Evolutionary conservation across 2,329 filamentous ascomycete genomes (phyloP).

Genomic region (Aureobasidium mangrovei): DNA sequence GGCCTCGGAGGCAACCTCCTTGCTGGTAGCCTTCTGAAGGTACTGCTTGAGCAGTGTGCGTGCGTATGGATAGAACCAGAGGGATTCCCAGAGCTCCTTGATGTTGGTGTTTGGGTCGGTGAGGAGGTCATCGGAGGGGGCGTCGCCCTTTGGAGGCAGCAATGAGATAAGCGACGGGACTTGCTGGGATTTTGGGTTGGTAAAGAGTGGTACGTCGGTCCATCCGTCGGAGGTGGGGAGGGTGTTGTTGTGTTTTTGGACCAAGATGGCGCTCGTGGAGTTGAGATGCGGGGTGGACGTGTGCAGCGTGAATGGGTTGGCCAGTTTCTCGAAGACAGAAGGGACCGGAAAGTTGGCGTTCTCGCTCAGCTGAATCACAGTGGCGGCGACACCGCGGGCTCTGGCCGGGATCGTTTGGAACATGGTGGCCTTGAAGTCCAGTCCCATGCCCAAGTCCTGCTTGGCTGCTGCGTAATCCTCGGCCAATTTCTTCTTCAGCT

Average conservation of each 20-base stretch:
- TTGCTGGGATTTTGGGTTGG: slow-evolving; percentile 4
- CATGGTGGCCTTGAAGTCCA: slow-evolving; percentile 6
- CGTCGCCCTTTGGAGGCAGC: neutral
- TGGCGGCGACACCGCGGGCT: neutral
- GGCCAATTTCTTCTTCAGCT: slow-evolving; percentile 2
- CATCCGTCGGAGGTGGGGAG: neutral
- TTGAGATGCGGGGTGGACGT: slow-evolving; percentile 1
- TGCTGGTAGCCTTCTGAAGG: neutral
- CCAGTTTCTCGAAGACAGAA: neutral
- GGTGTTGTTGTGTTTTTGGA: neutral
- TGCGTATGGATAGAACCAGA: slow-evolving; percentile 12
- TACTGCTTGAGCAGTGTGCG: slow-evolving; percentile 9
- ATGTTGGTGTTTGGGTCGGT: slow-evolving; percentile 1
- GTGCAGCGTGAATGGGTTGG: neutral
- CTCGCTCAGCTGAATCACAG: neutral
- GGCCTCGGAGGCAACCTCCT: slow-evolving; percentile 11
- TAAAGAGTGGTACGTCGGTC: slow-evolving; percentile 4
- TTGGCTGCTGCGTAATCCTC: slow-evolving; percentile 6
- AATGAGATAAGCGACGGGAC: slow-evolving; percentile 6
- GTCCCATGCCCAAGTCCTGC: slow-evolving; percentile 8
- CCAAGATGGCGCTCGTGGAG: neutral
- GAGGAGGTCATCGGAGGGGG: neutral
- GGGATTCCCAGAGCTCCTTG: slow-evolving; percentile 2
- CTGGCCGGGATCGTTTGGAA: neutral
- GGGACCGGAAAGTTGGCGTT: neutral